Conservation (phyloP, 768 basidiomycete species). For the Podaxis sp. region DNA sequence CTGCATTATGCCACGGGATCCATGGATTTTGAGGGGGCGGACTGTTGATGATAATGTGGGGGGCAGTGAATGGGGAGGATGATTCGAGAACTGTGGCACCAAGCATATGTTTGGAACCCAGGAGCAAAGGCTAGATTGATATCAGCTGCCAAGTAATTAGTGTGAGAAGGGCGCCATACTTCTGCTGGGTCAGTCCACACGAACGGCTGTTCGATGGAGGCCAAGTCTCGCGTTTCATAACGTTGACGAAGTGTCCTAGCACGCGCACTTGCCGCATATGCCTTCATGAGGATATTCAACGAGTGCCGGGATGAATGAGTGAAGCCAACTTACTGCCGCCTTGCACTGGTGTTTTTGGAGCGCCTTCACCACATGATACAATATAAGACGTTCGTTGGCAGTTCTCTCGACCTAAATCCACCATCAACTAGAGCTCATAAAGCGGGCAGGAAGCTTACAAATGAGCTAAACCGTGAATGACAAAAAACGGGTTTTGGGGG, state of each 20-base stretch:
- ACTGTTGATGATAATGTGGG: constrained; percentile 45
- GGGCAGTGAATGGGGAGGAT: constrained; percentile 36
- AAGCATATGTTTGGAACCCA: constrained; percentile 20
- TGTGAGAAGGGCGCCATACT: constrained; percentile 28
- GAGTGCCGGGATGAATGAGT: constrained; percentile 11
- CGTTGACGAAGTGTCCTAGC: constrained; percentile 38
- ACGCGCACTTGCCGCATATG: constrained; percentile 35
- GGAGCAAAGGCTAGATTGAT: constrained; percentile 32
- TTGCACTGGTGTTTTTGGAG: constrained; percentile 39
- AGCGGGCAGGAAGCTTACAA: constrained; percentile 22
- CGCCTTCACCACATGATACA: constrained; percentile 31
- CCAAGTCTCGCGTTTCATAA: constrained; percentile 34
- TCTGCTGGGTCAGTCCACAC: constrained; percentile 54
- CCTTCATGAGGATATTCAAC: constrained; percentile 29
- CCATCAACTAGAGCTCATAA: constrained; percentile 3
- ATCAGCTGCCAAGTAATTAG: neutral
- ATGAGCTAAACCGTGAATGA: constrained; percentile 28
- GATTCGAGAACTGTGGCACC: constrained; percentile 46
- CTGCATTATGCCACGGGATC: constrained; percentile 34
- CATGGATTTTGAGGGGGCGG: constrained; percentile 40
- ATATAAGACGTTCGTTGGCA: constrained; percentile 28
- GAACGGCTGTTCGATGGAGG: constrained; percentile 38
- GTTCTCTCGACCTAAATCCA: constrained; percentile 18
- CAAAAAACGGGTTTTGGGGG: constrained; percentile 28
- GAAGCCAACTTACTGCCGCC: constrained; percentile 34